These are phyloP conservation scores for Xylaria sp. DNA, from an alignment of 2,329 filamentous ascomycete species.

Conservation along the genomic window DNA sequence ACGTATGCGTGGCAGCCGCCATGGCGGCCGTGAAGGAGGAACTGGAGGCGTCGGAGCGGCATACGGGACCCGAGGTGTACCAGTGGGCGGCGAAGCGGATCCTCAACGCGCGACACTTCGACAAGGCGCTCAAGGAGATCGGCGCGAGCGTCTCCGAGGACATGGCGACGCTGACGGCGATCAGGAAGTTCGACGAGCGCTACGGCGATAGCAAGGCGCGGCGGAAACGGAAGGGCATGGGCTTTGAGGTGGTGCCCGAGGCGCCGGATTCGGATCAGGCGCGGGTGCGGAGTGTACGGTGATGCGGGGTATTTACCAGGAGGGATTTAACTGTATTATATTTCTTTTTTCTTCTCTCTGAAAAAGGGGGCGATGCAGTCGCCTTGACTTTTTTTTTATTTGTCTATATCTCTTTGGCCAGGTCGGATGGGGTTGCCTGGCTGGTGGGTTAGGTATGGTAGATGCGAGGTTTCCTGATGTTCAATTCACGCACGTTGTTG, in stretches of 20 bases:
- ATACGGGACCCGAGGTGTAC: conserved; percentile 35
- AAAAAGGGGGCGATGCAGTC: too few species aligned
- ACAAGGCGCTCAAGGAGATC: conserved; percentile 80
- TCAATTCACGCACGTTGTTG: too few species aligned
- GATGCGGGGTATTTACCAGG: conserved; percentile 1
- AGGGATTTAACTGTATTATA: too few species aligned
- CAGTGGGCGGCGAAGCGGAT: conserved; percentile 64
- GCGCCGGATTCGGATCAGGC: conserved; percentile 41
- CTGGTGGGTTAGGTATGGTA: too few species aligned
- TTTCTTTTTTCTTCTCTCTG: too few species aligned
- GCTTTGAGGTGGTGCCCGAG: conserved; percentile 49
- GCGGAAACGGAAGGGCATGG: conserved; percentile 52
- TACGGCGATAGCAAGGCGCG: conserved; percentile 71
- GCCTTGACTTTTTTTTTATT: too few species aligned
- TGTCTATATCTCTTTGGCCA: too few species aligned
- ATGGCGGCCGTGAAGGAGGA: conserved; percentile 76
- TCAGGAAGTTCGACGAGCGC: conserved; percentile 92
- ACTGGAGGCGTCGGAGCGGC: conserved; percentile 36
- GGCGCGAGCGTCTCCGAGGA: conserved; percentile 90
- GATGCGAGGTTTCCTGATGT: too few species aligned
- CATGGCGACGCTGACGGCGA: conserved; percentile 78
- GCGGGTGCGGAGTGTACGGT: conserved; percentile 33
- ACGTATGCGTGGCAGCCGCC: conserved; percentile 72
- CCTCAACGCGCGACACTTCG: conserved; percentile 68
- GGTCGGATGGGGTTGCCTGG: too few species aligned